Conservation (phyloP, 139 green algal genomes). For the Microglena sp. region DNA sequence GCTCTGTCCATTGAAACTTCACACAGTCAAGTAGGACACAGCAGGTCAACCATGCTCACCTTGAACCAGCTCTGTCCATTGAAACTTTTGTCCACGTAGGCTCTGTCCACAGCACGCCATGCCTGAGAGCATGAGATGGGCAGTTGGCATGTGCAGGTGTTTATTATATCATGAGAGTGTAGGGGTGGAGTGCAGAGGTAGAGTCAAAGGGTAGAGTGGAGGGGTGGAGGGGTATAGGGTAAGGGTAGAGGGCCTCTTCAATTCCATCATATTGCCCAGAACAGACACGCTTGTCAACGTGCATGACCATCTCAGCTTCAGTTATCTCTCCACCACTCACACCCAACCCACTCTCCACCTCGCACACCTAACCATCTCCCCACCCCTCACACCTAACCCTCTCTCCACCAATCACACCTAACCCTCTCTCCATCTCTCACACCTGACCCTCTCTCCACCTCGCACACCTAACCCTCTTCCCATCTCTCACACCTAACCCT, state of each 20-base stretch:
- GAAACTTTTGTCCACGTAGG: constrained; percentile 96
- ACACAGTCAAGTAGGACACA: too few relatives aligned
- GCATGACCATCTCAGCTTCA: neutral
- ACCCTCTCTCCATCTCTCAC: neutral
- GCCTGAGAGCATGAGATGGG: constrained; percentile 41
- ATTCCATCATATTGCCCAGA: too few relatives aligned
- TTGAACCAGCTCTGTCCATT: constrained; percentile 92
- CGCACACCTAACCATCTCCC: neutral
- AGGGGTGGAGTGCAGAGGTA: neutral
- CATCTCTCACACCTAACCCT: neutral
- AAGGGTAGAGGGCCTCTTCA: neutral
- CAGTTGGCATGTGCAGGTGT: neutral
- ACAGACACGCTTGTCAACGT: constrained; percentile 1
- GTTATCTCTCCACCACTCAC: neutral
- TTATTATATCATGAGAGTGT: neutral
- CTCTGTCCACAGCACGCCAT: constrained; percentile 87
- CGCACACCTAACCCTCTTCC: neutral
- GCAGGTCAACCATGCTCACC: constrained; percentile 21
- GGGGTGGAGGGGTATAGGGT: neutral
- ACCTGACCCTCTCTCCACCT: neutral
- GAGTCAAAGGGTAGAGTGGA: neutral
- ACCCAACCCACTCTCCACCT: neutral
- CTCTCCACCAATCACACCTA: neutral
- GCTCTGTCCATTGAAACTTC: constrained; percentile 88
- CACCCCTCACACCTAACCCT: neutral